Evolutionary conservation across 768 basidiomycete species (phyloP), one percentile per base, ranked within the genome.

Genomic region (Lepiota venenata): DNA sequence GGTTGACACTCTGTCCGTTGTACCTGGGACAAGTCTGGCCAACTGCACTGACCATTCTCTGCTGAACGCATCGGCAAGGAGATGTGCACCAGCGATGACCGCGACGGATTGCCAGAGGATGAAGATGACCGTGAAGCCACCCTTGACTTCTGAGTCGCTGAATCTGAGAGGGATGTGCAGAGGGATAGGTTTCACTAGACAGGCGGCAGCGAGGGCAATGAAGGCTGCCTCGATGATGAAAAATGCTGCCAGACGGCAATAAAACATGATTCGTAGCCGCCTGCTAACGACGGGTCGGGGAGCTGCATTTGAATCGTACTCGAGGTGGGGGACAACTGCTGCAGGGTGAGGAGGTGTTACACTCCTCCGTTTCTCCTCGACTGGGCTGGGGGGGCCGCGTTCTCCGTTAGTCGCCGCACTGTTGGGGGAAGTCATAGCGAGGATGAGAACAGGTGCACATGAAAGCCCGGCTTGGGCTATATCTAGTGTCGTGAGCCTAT

Each of bases 121-220:
- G 39, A 55, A 47, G 18, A 55, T 36, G 46, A 48, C 53, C 2
- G 53, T 48, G 47, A 55, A 55, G 39, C 53, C 53, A 25, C 53
- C 46, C 14, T 42, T 48, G 29, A 55, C 53, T 18, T 55, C 53
- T 1, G 53, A 41, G 39, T 55, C 53, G 14, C 39, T 48, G 40
- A 55, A 20, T 3, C 12, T 35, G 27, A 43, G 46, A 18, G 12
- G 27, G 46, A 55, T 41, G 27, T 42, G 21, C 12, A 55, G 39
- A 1, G 53, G 46, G 5, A 55, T 10, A 1, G 53, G 53, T 18
- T 43, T 55, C 18, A 32, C 53, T 4, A 55, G 47, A 22, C 53
- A 55, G n/a, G 18, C 18, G 15, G 53, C 53, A 6, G 46, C 53
- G 2, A 55, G 16, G 18, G 37, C 32, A 21, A 55, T 55, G 40